phyloP scores from a whole-genome alignment of 768 basidiomycete species.

The Russula sp. region DNA sequence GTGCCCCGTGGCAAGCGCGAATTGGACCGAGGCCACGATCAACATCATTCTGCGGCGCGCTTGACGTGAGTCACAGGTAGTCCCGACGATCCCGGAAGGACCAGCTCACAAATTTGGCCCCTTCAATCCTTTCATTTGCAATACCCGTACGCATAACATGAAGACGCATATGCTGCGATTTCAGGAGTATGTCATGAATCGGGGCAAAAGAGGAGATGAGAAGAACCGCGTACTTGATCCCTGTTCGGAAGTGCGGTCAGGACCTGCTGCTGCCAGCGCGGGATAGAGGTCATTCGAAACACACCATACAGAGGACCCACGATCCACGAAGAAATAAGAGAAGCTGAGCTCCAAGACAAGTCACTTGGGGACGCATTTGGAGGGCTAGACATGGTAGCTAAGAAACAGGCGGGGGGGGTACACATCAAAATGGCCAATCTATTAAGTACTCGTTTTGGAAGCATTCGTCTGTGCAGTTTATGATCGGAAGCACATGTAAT shows the following conservation, averaged over 20 bases:
- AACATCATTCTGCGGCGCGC: slow-evolving; percentile 2
- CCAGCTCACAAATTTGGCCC: slow-evolving; percentile 3
- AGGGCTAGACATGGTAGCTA: background rate
- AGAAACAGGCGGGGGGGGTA: background rate
- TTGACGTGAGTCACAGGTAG: background rate
- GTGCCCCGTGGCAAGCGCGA: slow-evolving; percentile 13
- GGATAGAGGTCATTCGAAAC: background rate
- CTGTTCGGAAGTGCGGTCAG: background rate
- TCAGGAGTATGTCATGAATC: background rate
- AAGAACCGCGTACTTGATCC: slow-evolving; percentile 6
- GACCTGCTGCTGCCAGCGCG: background rate
- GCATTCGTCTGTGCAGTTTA: background rate
- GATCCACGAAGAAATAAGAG: background rate
- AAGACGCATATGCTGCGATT: slow-evolving; percentile 9
- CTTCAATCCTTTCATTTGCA: slow-evolving; percentile 3
- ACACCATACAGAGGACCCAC: slow-evolving; percentile 16
- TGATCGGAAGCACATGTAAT: background rate
- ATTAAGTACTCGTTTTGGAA: background rate
- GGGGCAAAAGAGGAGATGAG: too few relatives aligned
- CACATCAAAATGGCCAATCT: background rate
- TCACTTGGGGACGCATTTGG: slow-evolving; percentile 12
- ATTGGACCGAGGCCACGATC: slow-evolving; percentile 7
- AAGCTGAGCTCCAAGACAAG: background rate
- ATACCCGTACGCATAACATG: background rate
- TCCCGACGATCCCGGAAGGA: background rate